These are phyloP conservation scores for Geotrichum carabidarum DNA, from an alignment of 1,139 yeast species.

Conservation along the genomic window DNA sequence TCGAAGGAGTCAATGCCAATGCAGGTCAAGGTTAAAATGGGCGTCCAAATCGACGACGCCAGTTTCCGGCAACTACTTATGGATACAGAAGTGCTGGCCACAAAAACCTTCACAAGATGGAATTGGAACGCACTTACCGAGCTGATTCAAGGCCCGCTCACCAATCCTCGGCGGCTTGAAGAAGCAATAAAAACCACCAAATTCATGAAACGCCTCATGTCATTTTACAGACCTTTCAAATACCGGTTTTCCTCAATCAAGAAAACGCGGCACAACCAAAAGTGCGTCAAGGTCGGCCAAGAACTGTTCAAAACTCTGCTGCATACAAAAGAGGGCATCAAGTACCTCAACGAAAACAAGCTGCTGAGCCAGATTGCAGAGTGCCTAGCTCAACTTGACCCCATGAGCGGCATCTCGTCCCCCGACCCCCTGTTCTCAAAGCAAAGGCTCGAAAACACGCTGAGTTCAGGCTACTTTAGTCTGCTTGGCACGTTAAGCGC, in stretches of 20 bases:
- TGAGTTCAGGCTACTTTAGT: conserved; percentile 71
- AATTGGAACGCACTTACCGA: conserved; percentile 71
- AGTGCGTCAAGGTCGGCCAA: conserved; percentile 67
- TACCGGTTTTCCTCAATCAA: conserved; percentile 67
- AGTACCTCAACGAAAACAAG: conserved; percentile 66
- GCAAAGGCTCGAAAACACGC: conserved; percentile 55
- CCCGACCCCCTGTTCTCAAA: conserved; percentile 68
- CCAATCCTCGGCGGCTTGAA: conserved; percentile 66
- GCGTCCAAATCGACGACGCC: conserved; percentile 59
- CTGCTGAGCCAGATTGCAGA: conserved; percentile 82
- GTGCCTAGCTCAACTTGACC: conserved; percentile 79
- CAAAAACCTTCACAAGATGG: conserved; percentile 83
- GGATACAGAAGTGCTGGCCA: conserved; percentile 65
- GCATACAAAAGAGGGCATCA: conserved; percentile 58
- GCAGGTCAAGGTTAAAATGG: conserved; percentile 44
- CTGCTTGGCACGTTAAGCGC: conserved; percentile 69
- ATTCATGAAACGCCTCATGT: conserved; percentile 73
- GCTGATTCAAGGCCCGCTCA: conserved; percentile 73
- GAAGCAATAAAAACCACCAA: conserved; percentile 77
- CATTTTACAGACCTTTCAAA: conserved; percentile 89
- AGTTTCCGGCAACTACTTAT: conserved; percentile 62
- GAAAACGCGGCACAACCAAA: conserved; percentile 47
- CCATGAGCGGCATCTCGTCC: conserved; percentile 67
- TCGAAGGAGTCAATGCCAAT: conserved; percentile 36
- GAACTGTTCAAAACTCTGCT: conserved; percentile 65